Base-by-base conservation (phyloP, 2,329 filamentous ascomycete species). In the Phaeomoniella chlamydospora region DNA sequence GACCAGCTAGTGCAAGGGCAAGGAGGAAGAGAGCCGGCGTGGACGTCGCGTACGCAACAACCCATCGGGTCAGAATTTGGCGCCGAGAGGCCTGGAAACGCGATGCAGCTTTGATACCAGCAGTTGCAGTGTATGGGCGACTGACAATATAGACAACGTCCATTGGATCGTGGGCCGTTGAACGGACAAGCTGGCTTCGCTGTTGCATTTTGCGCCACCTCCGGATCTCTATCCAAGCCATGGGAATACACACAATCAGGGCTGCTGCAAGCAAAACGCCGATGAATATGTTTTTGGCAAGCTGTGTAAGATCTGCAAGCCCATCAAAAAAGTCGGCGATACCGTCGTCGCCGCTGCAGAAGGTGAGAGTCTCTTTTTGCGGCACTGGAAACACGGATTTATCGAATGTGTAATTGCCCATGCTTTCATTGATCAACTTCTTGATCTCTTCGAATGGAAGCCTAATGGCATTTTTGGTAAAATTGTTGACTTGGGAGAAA, bases 91-190 rank as follows among this genome's bases (percentile, higher is more conserved):
- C 72, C 36, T 70, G 72, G 58, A 88, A 76, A 39, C 64, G 68
- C 35, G 69, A 70, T 4, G 81, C 74, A 14, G 82, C 47, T 57
- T 72, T 78, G 53, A 94, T 70, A 29, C 87, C 88, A 17, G 70
- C 61, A 2, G 68, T 68, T 1, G 84, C 74, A 1, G 85, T 83
- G 47, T 79, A 74, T 2, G 88, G 86, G 15, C 85, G 74, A 19
- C 84, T 87, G 18, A 80, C 76, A 45, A 94, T 80, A 58, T 94
- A 93, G 30, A 93, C 74, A 22, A 87, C 76, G 52, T 96, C 88
- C 68, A 94, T 76, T 1, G 80, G 72, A 49, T 96, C 86, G 51
- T 77, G 76, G 18, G 74, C 70, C 37, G 78, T 65, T 45, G 70
- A 64, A 32, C 68, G 63, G 45, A 93, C 69, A 18, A 86, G 64